phyloP scores from a whole-genome alignment of 2,329 filamentous ascomycete genomes.

The Chrysoporthe deuterocubensis region DNA sequence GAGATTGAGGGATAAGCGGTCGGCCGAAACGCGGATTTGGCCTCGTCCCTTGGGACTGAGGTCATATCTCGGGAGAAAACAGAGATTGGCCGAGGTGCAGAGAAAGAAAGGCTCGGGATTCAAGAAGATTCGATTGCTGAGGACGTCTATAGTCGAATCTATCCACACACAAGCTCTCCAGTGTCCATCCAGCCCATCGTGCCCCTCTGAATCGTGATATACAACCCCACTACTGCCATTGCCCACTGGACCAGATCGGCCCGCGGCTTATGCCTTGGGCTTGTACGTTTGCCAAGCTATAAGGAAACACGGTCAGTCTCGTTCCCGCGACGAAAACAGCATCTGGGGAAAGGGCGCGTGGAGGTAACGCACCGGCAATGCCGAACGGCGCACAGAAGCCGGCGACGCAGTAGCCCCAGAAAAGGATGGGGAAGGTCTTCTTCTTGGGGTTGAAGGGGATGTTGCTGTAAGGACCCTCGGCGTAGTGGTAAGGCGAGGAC shows the following conservation, averaged over 20 bases:
- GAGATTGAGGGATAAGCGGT: not conserved
- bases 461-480: constrained; percentile 93
- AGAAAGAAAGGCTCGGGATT: not conserved
- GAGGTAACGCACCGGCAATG: constrained; percentile 60
- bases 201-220: constrained; percentile 20
- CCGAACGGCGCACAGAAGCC: constrained; percentile 68
- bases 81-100: not conserved
- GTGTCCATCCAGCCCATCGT: constrained; percentile 20
- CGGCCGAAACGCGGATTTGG: not conserved
- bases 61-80: too few species aligned
- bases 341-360: not conserved
- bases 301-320: constrained; percentile 29
- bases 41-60: too few species aligned
- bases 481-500: constrained; percentile 95
- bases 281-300: constrained; percentile 57
- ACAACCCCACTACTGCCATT: constrained; percentile 15
- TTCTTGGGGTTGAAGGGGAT: constrained; percentile 96
- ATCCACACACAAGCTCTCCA: constrained; percentile 24
- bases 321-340: not conserved
- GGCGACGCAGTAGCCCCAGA: constrained; percentile 70
- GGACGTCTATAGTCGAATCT: constrained; percentile 31
- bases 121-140: constrained; percentile 28
- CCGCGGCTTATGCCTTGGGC: constrained; percentile 45
- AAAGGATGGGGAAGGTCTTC: constrained; percentile 81
- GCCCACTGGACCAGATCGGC: not conserved